Percentiles rank a stretch among this genome's conserved stretches.
Conservation (phyloP, 768 basidiomycete genomes). For the Lactarius vividus region DNA sequence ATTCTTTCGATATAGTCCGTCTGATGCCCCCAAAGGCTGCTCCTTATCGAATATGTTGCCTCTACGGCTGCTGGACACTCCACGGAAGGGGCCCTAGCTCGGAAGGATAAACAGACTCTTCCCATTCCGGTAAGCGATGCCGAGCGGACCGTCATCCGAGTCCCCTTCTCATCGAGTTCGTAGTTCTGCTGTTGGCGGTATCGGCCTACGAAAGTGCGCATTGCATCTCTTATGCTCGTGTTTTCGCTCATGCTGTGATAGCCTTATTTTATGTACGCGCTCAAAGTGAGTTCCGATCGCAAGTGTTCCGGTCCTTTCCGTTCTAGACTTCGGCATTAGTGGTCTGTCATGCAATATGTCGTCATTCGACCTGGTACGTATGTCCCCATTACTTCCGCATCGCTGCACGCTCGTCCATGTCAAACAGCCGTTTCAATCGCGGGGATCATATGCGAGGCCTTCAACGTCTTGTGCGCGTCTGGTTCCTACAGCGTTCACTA, state of each 20-base stretch:
- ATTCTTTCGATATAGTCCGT: not conserved
- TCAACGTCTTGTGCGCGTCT: slow-evolving; percentile 65
- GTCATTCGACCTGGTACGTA: slow-evolving; percentile 57
- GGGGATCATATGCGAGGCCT: slow-evolving; percentile 74
- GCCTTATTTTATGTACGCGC: slow-evolving; percentile 87
- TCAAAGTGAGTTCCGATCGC: slow-evolving; percentile 53
- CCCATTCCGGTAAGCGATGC: slow-evolving; percentile 57
- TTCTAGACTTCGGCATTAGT: slow-evolving; percentile 42
- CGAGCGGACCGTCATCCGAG: no score
- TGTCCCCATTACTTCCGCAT: not conserved
- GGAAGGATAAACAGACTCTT: slow-evolving; percentile 75
- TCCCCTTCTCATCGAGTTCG: not conserved
- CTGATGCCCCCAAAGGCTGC: slow-evolving; percentile 44
- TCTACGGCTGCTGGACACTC: slow-evolving; percentile 59
- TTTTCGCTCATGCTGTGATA: slow-evolving; percentile 32
- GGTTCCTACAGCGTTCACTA: slow-evolving; percentile 56
- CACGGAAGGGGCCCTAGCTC: slow-evolving; percentile 63
- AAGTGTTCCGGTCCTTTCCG: slow-evolving; percentile 1
- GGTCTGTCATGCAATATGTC: slow-evolving; percentile 88
- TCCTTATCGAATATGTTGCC: slow-evolving; percentile 84
- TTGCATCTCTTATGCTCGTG: not conserved
- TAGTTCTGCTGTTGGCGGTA: slow-evolving; percentile 83
- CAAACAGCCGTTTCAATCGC: slow-evolving; percentile 57
- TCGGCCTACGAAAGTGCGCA: slow-evolving; percentile 67
- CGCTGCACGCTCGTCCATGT: slow-evolving; percentile 10